Evolutionary conservation across 2,329 filamentous ascomycete species (phyloP).

Genomic region (Penicillium occitanis): DNA sequence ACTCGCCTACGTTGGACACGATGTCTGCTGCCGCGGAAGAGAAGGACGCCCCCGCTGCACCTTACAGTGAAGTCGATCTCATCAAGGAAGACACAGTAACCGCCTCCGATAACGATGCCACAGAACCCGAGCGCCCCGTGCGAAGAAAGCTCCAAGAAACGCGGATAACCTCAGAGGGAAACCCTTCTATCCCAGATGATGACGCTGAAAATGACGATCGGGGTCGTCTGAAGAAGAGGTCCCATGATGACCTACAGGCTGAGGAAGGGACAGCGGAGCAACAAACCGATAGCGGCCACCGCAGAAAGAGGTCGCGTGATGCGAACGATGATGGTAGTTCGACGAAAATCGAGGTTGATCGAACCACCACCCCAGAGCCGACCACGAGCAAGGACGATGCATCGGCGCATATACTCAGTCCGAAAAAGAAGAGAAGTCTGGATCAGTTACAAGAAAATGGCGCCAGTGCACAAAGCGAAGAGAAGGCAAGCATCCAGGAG

Average conservation of each 20-base stretch:
- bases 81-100: constrained; percentile 22
- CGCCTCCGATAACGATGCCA: constrained; percentile 28
- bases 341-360: constrained; percentile 43
- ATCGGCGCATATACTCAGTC: constrained; percentile 32
- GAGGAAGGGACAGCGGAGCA: constrained; percentile 29
- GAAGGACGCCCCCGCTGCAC: constrained; percentile 11
- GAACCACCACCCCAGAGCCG: constrained; percentile 32
- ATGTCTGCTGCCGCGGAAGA: constrained; percentile 25
- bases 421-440: constrained; percentile 47
- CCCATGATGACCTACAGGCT: constrained; percentile 34
- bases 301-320: constrained; percentile 23
- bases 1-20: neutral
- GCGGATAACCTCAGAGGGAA: constrained; percentile 50
- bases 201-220: constrained; percentile 24
- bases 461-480: constrained; percentile 25
- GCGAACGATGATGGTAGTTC: constrained; percentile 29
- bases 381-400: constrained; percentile 21
- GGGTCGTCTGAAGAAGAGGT: constrained; percentile 35
- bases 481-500: constrained; percentile 23
- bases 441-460: constrained; percentile 44
- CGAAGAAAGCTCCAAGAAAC: constrained; percentile 63
- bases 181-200: constrained; percentile 23
- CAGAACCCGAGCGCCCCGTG: constrained; percentile 55
- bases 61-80: constrained; percentile 22
- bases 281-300: constrained; percentile 15